A percentile compares a stretch with the other conserved stretches of the same genome.
Evolutionary conservation across 2,329 filamentous ascomycete genomes (phyloP).

Genomic region (Orbilia quercus): DNA sequence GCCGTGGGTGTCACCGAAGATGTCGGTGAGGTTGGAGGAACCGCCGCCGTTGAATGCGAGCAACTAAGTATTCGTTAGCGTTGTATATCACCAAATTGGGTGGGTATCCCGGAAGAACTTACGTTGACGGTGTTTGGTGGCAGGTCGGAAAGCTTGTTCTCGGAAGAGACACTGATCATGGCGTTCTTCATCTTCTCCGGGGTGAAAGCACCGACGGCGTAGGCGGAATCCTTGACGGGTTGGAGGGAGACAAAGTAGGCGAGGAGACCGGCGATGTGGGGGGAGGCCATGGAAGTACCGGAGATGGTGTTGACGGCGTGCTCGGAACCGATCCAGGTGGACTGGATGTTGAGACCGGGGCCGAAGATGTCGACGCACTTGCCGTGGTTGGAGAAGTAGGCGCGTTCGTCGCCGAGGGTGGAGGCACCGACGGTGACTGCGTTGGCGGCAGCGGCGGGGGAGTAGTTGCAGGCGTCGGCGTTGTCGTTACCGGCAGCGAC

Average conservation of each 20-base stretch:
- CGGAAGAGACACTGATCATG: constrained; percentile 84
- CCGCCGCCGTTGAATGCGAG: constrained; percentile 99
- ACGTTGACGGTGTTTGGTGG: constrained; percentile 87
- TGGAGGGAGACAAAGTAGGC: constrained; percentile 98
- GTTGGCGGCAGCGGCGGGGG: constrained; percentile 88
- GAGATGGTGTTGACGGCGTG: constrained; percentile 98
- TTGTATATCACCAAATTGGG: constrained; percentile 59
- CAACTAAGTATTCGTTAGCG: constrained; percentile 65
- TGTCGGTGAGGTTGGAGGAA: constrained; percentile 86
- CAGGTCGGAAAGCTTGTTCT: constrained; percentile 80
- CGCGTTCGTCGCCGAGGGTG: constrained; percentile 90
- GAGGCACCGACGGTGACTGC: constrained; percentile 97
- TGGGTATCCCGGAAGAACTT: constrained; percentile 61
- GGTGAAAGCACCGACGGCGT: constrained; percentile 86
- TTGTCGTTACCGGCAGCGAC: constrained; percentile 99
- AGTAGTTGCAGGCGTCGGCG: constrained; percentile 99
- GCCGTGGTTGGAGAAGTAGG: constrained; percentile 99
- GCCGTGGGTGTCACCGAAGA: constrained; percentile 74
- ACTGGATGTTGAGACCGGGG: constrained; percentile 94
- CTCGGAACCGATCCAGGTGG: constrained; percentile 98
- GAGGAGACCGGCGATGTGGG: constrained; percentile 93
- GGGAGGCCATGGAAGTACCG: constrained; percentile 98
- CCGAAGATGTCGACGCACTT: constrained; percentile 89
- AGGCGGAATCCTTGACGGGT: constrained; percentile 88
- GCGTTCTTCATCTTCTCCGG: constrained; percentile 93